A percentile compares a stretch with the other conserved stretches of the same genome.
phyloP scores from a whole-genome alignment of 2,329 filamentous ascomycete genomes.

The Celoporthe dispersa region DNA sequence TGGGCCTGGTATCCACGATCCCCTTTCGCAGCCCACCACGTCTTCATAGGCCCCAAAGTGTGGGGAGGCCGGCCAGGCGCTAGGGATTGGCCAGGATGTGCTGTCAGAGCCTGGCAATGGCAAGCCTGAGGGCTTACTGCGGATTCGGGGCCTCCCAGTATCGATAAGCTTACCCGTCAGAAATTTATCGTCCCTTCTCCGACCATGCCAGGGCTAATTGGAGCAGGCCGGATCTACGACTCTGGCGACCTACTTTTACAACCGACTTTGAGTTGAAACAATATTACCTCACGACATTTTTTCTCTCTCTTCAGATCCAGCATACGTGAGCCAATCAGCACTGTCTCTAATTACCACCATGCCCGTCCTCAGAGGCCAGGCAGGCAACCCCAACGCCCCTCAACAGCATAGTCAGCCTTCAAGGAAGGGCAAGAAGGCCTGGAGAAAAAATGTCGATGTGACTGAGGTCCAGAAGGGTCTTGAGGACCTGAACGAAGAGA shows the following conservation, averaged over 20 bases:
- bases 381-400: slow-evolving; percentile 62
- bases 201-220: not conserved
- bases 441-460: slow-evolving; percentile 97
- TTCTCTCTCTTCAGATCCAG: not conserved
- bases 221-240: not conserved
- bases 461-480: slow-evolving; percentile 84
- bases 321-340: not conserved
- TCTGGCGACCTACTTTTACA: not conserved
- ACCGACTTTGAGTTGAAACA: not conserved
- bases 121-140: slow-evolving; percentile 7
- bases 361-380: slow-evolving; percentile 56
- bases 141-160: slow-evolving; percentile 14
- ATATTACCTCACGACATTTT: not conserved
- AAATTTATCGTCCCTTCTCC: slow-evolving; percentile 23
- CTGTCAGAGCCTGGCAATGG: slow-evolving; percentile 17
- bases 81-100: slow-evolving; percentile 24
- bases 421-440: slow-evolving; percentile 97
- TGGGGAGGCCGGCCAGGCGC: slow-evolving; percentile 11
- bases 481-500: slow-evolving; percentile 82
- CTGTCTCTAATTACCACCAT: slow-evolving; percentile 41
- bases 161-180: slow-evolving; percentile 26
- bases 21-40: slow-evolving; percentile 13
- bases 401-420: slow-evolving; percentile 87
- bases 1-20: slow-evolving; percentile 17
- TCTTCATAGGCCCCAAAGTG: slow-evolving; percentile 4